Evolutionary conservation across 2,329 filamentous ascomycete genomes (phyloP).

Genomic region (Cordyceps militaris): DNA sequence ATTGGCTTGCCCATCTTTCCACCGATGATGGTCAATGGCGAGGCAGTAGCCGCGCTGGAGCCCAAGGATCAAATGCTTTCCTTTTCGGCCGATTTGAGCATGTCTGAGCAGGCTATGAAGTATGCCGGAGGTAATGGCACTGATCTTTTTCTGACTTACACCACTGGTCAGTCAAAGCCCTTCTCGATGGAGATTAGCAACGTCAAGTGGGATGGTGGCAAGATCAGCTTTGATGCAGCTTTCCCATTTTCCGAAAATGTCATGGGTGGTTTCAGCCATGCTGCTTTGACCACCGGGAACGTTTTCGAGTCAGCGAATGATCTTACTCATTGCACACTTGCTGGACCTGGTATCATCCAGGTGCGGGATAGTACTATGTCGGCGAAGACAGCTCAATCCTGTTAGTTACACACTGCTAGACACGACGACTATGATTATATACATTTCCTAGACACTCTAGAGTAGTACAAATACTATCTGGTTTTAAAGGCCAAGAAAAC

Average conservation of each 20-base stretch:
- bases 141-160: conserved; percentile 21
- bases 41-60: conserved; percentile 28
- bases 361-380: conserved; percentile 11
- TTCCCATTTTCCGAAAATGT: conserved; percentile 23
- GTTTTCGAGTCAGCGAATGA: conserved; percentile 20
- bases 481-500: too few relatives aligned
- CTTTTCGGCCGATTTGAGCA: conserved; percentile 32
- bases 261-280: conserved; percentile 24
- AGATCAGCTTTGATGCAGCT: conserved; percentile 20
- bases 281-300: conserved; percentile 21
- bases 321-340: conserved; percentile 21
- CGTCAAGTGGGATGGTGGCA: conserved; percentile 19
- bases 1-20: conserved; percentile 51
- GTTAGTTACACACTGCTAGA: too few relatives aligned
- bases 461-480: too few relatives aligned
- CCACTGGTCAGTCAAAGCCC: conserved; percentile 24
- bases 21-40: conserved; percentile 32
- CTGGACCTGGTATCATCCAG: conserved; percentile 28
- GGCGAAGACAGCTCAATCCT: neutral
- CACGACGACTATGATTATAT: too few relatives aligned
- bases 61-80: conserved; percentile 41
- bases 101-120: neutral
- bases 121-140: conserved; percentile 10
- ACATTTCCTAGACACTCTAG: too few relatives aligned
- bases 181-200: conserved; percentile 19